Evolutionary conservation across 495 filamentous ascomycete species (phyloP), one percentile per base, ranked within the genome.

Genomic region (Penicillium cataractarum): DNA sequence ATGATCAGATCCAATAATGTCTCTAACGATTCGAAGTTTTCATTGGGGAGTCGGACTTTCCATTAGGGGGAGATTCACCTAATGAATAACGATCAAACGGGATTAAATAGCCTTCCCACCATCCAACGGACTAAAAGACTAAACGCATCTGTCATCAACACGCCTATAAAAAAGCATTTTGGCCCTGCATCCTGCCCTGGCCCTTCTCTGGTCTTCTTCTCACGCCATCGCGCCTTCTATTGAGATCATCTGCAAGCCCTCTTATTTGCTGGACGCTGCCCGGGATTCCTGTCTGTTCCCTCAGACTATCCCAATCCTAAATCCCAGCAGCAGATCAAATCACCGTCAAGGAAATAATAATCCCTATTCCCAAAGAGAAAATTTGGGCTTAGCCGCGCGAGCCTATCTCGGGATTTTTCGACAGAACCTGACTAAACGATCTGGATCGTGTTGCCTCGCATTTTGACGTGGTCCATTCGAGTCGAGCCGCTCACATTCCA

Each of bases 221-320:
- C 60, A 65, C 70, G 67, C 69, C 64, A 72, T 72, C 68, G 57
- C 48, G 24, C 33, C 39, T 51, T 7, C 19, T 15, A 58, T 53
- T 72, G 62, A 67, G 42, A 33, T 46, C 65, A 68, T 65, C 58
- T 48, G 21, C 57, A 51, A n/a, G 42, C 60, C 40, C 37, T 72
- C 62, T 51, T 32, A 70, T 72, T 71, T 62, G 69, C 60, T 64
- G 53, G 53, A 37, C 26, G 6, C 48, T 39, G 29, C 55, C 60
- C n/a, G 42, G 53, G 57, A 56, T 12, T 33, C n/a, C 13, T 62
- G 58, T 60, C 63, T 65, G 63, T 37, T 29, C 48, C 27, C 40
- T 44, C 48, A 49, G 64, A 26, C 49, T 27, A 65, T 53, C 64
- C 55, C 56, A 24, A 46, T 24, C 42, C 42, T 9, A 22, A 6